These are phyloP conservation scores for Leishmania amazonensis DNA, from an alignment of 208 protist species.

Conservation along the genomic window DNA sequence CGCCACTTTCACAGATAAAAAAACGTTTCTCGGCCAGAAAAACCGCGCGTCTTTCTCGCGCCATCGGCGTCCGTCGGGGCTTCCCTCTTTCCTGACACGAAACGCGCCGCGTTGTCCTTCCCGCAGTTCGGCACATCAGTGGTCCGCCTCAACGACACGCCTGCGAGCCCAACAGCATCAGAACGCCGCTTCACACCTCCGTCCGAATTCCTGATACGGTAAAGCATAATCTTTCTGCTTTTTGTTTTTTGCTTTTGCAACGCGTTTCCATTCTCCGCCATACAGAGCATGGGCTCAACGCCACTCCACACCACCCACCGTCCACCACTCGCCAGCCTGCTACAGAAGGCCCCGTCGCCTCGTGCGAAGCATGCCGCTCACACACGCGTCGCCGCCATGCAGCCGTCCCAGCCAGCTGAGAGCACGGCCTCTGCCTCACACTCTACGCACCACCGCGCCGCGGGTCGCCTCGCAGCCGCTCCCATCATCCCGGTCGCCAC, in stretches of 20 bases:
- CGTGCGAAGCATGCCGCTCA: background rate
- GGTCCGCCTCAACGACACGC: background rate
- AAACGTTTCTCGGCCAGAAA: background rate
- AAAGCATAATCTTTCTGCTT: background rate
- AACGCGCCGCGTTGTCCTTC: background rate
- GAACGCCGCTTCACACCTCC: background rate
- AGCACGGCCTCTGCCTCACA: too few relatives aligned
- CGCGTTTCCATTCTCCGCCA: background rate
- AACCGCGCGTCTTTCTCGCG: background rate
- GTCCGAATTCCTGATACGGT: background rate
- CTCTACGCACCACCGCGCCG: too few relatives aligned
- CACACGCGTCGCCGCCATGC: background rate
- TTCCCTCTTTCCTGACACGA: background rate
- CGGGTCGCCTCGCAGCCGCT: too few relatives aligned
- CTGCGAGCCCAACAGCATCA: background rate
- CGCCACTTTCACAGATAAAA: background rate
- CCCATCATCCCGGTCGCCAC: background rate
- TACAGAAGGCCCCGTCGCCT: background rate
- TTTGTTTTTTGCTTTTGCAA: background rate
- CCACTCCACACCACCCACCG: background rate
- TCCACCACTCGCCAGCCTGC: background rate
- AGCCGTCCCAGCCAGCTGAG: background rate
- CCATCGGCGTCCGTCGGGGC: background rate
- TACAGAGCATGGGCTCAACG: background rate
- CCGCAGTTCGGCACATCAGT: background rate